phyloP scores from a whole-genome alignment of 805 yeast species.

The Kluyveromyces siamensis region DNA sequence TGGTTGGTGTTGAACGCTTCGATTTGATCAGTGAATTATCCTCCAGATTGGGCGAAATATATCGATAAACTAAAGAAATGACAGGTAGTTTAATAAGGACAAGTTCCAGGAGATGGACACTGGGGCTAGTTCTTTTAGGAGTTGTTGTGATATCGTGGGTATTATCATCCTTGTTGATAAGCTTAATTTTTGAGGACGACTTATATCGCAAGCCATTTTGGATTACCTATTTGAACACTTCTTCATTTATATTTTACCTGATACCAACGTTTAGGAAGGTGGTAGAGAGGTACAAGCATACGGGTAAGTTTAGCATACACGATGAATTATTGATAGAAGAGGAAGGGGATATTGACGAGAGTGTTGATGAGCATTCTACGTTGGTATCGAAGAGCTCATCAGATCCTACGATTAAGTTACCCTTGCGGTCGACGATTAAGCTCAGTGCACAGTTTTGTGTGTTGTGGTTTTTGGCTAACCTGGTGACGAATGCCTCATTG shows the following conservation, averaged over 20 bases:
- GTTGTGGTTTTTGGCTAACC: slow-evolving; percentile 85
- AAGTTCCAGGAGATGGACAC: slow-evolving; percentile 43
- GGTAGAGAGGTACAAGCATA: slow-evolving; percentile 18
- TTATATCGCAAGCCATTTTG: slow-evolving; percentile 82
- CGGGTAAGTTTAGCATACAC: slow-evolving; percentile 23
- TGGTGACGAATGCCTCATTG: slow-evolving; percentile 80
- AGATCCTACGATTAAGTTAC: slow-evolving; percentile 11
- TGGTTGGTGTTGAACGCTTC: no score
- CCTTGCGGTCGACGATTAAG: slow-evolving; percentile 53
- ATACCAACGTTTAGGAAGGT: slow-evolving; percentile 41
- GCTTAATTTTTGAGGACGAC: slow-evolving; percentile 59
- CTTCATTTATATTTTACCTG: slow-evolving; percentile 71
- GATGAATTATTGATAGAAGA: slow-evolving; percentile 24
- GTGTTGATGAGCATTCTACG: slow-evolving; percentile 6
- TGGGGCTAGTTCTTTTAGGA: slow-evolving; percentile 65
- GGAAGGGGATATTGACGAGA: slow-evolving; percentile 14
- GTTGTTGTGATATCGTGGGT: slow-evolving; percentile 88
- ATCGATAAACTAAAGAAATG: background rate
- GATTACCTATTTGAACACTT: slow-evolving; percentile 86
- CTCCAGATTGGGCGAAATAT: background rate
- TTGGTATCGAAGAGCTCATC: slow-evolving; percentile 11
- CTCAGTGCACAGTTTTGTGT: slow-evolving; percentile 76
- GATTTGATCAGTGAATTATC: no score
- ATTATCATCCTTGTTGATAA: slow-evolving; percentile 75
- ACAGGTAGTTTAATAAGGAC: background rate